Evolutionary conservation across 768 basidiomycete species (phyloP).

Genomic region (Termitomyces sp.): DNA sequence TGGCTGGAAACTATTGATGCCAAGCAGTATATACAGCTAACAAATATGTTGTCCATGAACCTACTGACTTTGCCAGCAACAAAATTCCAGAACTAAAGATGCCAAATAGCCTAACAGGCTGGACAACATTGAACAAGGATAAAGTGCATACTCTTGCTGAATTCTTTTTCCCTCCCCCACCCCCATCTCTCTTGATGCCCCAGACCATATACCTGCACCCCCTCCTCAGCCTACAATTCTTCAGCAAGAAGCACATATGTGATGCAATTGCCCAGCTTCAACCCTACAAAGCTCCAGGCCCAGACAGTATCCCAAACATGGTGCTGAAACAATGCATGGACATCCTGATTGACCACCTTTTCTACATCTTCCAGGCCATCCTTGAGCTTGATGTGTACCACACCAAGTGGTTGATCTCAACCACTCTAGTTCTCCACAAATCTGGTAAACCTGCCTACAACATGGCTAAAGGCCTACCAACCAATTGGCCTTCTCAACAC

Average conservation of each 20-base stretch:
- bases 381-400: no score
- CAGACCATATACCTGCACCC: conserved; percentile 2
- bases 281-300: conserved; percentile 22
- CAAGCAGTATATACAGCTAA: no score
- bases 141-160: conserved; percentile 3
- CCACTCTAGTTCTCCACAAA: no score
- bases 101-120: not conserved
- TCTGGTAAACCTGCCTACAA: no score
- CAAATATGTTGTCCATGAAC: no score
- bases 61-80: not conserved
- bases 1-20: not conserved
- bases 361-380: no score
- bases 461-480: no score
- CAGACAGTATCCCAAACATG: not conserved
- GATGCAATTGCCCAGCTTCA: conserved; percentile 11
- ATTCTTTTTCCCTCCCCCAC: conserved; percentile 12
- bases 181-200: not conserved
- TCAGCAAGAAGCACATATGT: not conserved
- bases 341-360: no score
- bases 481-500: no score
- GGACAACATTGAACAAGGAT: not conserved
- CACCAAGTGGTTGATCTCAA: no score
- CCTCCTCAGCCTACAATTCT: not conserved
- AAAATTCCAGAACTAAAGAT: not conserved
- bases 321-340: no score